Evolutionary conservation across 441 rosid species (phyloP).

Genomic region (Monsonia emarginata): DNA sequence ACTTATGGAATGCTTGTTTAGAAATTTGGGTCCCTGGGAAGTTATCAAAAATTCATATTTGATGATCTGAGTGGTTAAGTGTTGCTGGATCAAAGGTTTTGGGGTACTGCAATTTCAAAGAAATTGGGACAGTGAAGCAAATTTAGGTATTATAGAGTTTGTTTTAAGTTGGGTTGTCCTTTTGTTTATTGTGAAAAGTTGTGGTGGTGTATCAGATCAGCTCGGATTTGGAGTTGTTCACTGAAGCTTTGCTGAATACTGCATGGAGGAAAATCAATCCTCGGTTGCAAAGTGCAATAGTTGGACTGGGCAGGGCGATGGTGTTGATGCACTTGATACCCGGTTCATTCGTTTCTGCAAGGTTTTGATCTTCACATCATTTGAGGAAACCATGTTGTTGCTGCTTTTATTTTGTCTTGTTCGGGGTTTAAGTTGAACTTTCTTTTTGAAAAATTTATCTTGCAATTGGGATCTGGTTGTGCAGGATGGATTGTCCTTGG

Average conservation of each 20-base stretch:
- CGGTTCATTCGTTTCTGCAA: slow-evolving; percentile 48
- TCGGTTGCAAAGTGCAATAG: slow-evolving; percentile 31
- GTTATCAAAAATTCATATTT: not conserved
- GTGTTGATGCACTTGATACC: slow-evolving; percentile 26
- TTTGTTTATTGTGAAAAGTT: not conserved
- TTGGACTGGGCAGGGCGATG: slow-evolving; percentile 25
- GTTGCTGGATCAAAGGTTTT: not conserved
- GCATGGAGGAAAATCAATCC: slow-evolving; percentile 42
- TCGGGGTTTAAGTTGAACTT: not conserved
- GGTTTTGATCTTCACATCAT: slow-evolving; percentile 23
- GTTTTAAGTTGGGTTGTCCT: not conserved
- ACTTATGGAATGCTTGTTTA: not conserved
- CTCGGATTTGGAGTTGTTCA: slow-evolving; percentile 16
- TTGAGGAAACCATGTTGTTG: not conserved
- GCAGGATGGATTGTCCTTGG: slow-evolving; percentile 52
- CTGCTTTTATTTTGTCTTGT: not conserved
- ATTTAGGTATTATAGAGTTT: not conserved
- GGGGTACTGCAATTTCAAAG: not conserved
- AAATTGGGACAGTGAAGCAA: not conserved
- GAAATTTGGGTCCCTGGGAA: slow-evolving; percentile 1
- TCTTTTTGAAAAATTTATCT: slow-evolving; percentile 14
- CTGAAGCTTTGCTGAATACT: slow-evolving; percentile 21
- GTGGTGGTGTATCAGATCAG: slow-evolving; percentile 1
- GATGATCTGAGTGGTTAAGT: not conserved
- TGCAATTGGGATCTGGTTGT: slow-evolving; percentile 2